Evolutionary conservation across 148 eudicot genomes (phyloP).

Genomic region (Talinum fruticosum): DNA sequence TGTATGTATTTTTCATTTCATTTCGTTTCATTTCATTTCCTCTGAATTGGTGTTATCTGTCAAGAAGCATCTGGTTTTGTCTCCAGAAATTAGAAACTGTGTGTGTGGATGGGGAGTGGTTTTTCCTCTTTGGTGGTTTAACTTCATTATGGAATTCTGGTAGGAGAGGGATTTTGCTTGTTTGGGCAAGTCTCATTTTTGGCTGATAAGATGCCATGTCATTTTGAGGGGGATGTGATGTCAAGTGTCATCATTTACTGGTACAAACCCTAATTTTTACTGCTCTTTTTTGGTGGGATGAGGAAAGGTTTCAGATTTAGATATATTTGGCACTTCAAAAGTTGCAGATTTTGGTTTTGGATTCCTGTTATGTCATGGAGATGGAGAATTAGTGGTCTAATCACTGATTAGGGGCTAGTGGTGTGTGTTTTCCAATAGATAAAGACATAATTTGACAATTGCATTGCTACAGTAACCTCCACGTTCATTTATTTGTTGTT

Average conservation of each 20-base stretch:
- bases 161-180: neutral
- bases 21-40: no score
- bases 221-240: neutral
- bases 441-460: no score
- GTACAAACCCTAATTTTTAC: neutral
- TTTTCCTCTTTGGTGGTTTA: neutral
- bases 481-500: no score
- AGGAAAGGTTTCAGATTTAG: neutral
- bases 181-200: neutral
- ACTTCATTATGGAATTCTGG: neutral
- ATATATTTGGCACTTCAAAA: neutral
- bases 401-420: neutral
- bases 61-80: neutral
- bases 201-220: neutral
- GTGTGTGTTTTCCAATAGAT: neutral
- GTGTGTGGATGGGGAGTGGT: neutral
- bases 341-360: neutral
- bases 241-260: neutral
- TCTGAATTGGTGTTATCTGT: neutral
- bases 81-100: neutral
- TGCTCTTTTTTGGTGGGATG: neutral
- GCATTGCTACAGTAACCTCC: no score
- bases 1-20: neutral
- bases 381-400: neutral
- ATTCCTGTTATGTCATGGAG: neutral